phyloP scores from a whole-genome alignment of 2,329 filamentous ascomycete species.

The Aspergillus persii region DNA sequence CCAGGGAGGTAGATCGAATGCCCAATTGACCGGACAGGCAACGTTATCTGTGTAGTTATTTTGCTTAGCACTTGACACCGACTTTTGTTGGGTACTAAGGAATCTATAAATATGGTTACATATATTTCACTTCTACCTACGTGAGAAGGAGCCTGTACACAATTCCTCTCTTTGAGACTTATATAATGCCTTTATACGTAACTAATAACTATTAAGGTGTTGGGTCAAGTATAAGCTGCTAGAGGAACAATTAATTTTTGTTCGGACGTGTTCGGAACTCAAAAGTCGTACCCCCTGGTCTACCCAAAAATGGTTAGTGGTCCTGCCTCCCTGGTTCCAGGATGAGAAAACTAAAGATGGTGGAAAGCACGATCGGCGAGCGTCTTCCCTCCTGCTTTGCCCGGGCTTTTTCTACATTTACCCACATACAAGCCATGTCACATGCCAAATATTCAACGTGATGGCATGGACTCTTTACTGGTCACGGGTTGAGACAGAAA shows the following conservation, averaged over 20 bases:
- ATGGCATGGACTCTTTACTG: not conserved
- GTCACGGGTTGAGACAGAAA: not conserved
- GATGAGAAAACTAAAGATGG: not conserved
- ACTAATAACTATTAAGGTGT: conserved; percentile 1
- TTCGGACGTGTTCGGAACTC: not conserved
- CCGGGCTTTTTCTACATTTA: not conserved
- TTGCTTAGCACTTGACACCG: conserved; percentile 5
- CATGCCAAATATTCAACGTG: not conserved
- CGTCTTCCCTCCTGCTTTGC: not conserved
- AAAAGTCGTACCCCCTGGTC: not conserved
- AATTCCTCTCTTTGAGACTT: conserved; percentile 3
- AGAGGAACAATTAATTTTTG: not conserved
- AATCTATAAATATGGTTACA: conserved; percentile 4
- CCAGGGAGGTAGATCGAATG: not conserved
- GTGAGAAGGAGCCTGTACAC: not conserved
- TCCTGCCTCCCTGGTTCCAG: not conserved
- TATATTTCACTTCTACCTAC: not conserved
- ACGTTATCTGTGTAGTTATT: not conserved
- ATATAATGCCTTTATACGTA: conserved; percentile 8
- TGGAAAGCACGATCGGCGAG: not conserved
- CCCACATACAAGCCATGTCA: not conserved
- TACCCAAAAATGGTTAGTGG: not conserved
- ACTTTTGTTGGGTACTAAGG: not conserved
- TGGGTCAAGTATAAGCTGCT: conserved; percentile 9
- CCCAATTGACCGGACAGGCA: conserved; percentile 1